Percentiles rank a stretch among this genome's conserved stretches.
phyloP scores from a whole-genome alignment of 352 stramenopile species.

The Pythium insidiosum region DNA sequence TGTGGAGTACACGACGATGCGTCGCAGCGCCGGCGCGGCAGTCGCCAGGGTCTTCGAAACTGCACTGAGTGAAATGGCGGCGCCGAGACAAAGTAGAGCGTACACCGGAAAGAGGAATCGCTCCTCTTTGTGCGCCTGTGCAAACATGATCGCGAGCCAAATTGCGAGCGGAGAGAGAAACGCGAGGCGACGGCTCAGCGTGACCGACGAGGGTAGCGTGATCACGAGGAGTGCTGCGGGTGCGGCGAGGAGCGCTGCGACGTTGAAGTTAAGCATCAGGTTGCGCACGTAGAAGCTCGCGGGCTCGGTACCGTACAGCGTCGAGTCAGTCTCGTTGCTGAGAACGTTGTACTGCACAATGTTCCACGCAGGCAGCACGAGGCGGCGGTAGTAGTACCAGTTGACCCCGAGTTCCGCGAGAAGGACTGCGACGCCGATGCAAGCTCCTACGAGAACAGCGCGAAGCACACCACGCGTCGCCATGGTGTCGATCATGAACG shows the following conservation, averaged over 20 bases:
- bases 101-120: constrained; percentile 97
- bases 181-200: constrained; percentile 10
- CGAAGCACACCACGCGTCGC: constrained; percentile 36
- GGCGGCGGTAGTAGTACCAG: constrained; percentile 72
- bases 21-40: constrained; percentile 8
- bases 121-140: constrained; percentile 98
- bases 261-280: constrained; percentile 94
- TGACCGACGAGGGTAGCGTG: constrained; percentile 14
- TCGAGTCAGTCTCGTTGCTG: constrained; percentile 87
- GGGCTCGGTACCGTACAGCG: constrained; percentile 96
- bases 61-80: constrained; percentile 63
- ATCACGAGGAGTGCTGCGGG: constrained; percentile 25
- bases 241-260: constrained; percentile 70
- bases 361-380: constrained; percentile 86
- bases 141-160: constrained; percentile 91
- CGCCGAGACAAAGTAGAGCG: constrained; percentile 81
- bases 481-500: constrained; percentile 85
- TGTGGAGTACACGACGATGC: constrained; percentile 30
- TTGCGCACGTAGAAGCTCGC: constrained; percentile 95
- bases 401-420: constrained; percentile 73
- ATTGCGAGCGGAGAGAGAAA: constrained; percentile 75
- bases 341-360: constrained; percentile 96
- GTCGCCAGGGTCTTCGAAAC: constrained; percentile 25
- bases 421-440: constrained; percentile 68
- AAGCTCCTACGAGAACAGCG: constrained; percentile 33